These are phyloP conservation scores for Larix kaempferi DNA, from an alignment of 75 land plant genomes.

Conservation along the genomic window DNA sequence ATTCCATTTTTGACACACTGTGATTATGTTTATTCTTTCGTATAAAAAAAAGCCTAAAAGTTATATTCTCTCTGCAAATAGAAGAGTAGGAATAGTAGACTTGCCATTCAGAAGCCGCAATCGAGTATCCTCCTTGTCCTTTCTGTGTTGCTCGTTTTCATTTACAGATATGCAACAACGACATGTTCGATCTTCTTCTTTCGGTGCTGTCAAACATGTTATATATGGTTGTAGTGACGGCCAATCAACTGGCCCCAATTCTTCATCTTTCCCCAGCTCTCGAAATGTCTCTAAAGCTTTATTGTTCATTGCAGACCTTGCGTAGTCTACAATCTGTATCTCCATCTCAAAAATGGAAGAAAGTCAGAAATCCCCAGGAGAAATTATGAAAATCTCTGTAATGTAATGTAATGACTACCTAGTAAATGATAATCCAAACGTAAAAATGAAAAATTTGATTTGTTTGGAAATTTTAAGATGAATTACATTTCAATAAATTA, in stretches of 20 bases:
- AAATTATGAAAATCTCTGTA: neutral
- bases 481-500: too few relatives aligned
- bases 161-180: slow-evolving; percentile 41
- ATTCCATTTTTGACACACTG: neutral
- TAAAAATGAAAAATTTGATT: neutral
- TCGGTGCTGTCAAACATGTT: slow-evolving; percentile 55
- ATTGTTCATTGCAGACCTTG: slow-evolving; percentile 76
- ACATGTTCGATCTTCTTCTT: slow-evolving; percentile 45
- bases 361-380: neutral
- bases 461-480: too few relatives aligned
- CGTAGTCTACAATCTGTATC: slow-evolving; percentile 69
- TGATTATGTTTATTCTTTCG: neutral
- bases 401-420: neutral
- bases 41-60: neutral
- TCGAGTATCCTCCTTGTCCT: slow-evolving; percentile 62
- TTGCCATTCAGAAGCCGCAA: slow-evolving; percentile 85
- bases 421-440: neutral
- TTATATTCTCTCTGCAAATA: neutral
- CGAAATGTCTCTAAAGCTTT: slow-evolving; percentile 85
- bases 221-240: slow-evolving; percentile 62
- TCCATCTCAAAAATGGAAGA: slow-evolving; percentile 14
- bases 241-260: slow-evolving; percentile 97
- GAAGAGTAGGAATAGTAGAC: neutral
- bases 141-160: slow-evolving; percentile 26
- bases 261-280: slow-evolving; percentile 79